phyloP scores from a whole-genome alignment of 345 rosid genomes.

The Brassica rapa region DNA sequence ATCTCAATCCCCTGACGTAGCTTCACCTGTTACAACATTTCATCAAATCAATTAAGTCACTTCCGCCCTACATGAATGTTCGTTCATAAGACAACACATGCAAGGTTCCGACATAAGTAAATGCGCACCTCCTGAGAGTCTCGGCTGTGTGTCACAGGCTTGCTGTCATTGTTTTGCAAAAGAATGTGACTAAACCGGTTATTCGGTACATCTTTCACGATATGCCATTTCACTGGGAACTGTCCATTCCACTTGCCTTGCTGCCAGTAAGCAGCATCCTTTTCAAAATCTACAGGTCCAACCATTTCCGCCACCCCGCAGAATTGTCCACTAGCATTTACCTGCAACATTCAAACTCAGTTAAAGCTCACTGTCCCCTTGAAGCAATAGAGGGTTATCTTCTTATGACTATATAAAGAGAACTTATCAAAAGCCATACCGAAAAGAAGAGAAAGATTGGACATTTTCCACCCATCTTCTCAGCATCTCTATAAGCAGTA shows the following conservation, averaged over 20 bases:
- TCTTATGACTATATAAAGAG: neutral
- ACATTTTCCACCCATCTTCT: conserved; percentile 49
- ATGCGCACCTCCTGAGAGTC: conserved; percentile 67
- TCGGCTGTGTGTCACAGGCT: conserved; percentile 78
- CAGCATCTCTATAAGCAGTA: conserved; percentile 62
- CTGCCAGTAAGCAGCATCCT: conserved; percentile 68
- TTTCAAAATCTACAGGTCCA: conserved; percentile 70
- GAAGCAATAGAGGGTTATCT: neutral
- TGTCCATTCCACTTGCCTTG: conserved; percentile 82
- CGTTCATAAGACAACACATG: neutral
- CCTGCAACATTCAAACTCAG: conserved; percentile 44
- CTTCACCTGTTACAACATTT: conserved; percentile 52
- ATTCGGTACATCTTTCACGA: conserved; percentile 71
- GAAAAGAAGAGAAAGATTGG: conserved; percentile 57
- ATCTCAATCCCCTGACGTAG: conserved; percentile 67
- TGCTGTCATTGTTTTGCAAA: conserved; percentile 68
- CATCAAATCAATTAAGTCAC: conserved; percentile 4
- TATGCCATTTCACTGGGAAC: conserved; percentile 72
- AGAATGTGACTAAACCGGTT: conserved; percentile 63
- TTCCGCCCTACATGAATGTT: no score
- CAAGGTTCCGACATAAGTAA: conserved; percentile 12
- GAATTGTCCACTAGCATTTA: conserved; percentile 79
- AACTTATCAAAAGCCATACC: neutral
- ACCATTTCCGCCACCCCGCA: conserved; percentile 75
- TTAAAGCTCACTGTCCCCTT: neutral